These are phyloP conservation scores for Alternaria ventricosa DNA, from an alignment of 2,329 filamentous ascomycete species.

Conservation along the genomic window DNA sequence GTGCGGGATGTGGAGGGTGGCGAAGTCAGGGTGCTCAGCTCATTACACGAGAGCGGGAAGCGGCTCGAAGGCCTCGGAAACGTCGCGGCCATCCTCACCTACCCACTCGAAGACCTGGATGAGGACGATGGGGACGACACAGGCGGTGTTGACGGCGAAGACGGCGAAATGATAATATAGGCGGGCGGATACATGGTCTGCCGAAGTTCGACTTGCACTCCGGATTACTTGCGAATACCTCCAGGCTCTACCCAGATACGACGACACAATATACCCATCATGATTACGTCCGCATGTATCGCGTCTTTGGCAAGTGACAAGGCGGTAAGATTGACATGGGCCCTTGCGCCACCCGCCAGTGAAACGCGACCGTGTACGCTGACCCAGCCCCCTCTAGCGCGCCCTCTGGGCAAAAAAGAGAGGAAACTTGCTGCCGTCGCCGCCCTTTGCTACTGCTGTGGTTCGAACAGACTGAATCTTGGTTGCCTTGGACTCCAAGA, in stretches of 20 bases:
- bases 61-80: slow-evolving; percentile 83
- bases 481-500: no score
- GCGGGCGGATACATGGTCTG: background rate
- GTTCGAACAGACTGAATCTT: no score
- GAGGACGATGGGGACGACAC: slow-evolving; percentile 57
- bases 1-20: slow-evolving; percentile 83
- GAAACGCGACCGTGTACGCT: no score
- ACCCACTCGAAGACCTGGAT: slow-evolving; percentile 82
- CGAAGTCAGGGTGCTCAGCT: slow-evolving; percentile 87
- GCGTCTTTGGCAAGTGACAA: background rate
- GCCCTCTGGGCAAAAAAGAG: background rate
- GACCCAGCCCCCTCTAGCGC: background rate
- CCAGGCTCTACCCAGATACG: background rate
- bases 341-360: background rate
- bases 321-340: background rate
- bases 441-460: background rate
- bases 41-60: slow-evolving; percentile 91
- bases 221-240: background rate
- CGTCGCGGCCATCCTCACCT: slow-evolving; percentile 89
- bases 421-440: background rate
- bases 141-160: slow-evolving; percentile 18
- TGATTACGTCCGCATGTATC: background rate
- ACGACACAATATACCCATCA: background rate
- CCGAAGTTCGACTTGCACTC: background rate
- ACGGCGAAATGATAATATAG: slow-evolving; percentile 39